Evolutionary conservation across 2,329 filamentous ascomycete genomes (phyloP).

Genomic region (Fusarium irregulare): DNA sequence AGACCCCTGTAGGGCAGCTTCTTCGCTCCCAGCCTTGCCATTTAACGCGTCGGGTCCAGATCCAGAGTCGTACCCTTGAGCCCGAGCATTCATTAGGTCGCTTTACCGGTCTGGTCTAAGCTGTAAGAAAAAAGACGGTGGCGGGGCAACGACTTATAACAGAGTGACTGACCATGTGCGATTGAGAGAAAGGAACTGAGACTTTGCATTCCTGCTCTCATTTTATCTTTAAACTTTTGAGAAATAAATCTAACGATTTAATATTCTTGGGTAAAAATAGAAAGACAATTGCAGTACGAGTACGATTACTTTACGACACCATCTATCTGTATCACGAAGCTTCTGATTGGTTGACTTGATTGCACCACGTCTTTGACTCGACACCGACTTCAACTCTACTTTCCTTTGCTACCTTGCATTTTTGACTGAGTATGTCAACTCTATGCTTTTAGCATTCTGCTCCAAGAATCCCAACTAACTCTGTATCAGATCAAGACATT

Average conservation of each 20-base stretch:
- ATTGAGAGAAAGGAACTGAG: not conserved
- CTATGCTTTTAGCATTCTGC: not conserved
- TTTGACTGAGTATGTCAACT: conserved; percentile 6
- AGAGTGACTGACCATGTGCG: conserved; percentile 19
- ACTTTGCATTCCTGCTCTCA: conserved; percentile 29
- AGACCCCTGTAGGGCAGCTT: conserved; percentile 29
- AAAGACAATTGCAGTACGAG: not conserved
- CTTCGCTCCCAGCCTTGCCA: conserved; percentile 51
- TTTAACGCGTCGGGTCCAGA: conserved; percentile 40
- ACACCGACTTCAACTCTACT: not conserved
- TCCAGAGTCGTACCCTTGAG: conserved; percentile 12
- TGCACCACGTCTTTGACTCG: conserved; percentile 16
- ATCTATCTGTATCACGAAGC: conserved; percentile 7
- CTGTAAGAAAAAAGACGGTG: conserved; percentile 52
- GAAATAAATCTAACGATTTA: conserved; percentile 1
- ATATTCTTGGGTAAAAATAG: conserved; percentile 3
- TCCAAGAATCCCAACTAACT: conserved; percentile 1
- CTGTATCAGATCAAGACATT: conserved; percentile 19
- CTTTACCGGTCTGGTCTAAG: not conserved
- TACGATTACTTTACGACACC: conserved; percentile 8
- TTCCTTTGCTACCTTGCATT: not conserved
- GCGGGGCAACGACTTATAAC: conserved; percentile 63
- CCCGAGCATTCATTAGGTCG: conserved; percentile 39
- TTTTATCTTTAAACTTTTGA: conserved; percentile 2
- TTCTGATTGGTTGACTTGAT: conserved; percentile 20